Base-by-base conservation (phyloP, 805 yeast genomes). In the Lipomyces yamanashiensis region DNA sequence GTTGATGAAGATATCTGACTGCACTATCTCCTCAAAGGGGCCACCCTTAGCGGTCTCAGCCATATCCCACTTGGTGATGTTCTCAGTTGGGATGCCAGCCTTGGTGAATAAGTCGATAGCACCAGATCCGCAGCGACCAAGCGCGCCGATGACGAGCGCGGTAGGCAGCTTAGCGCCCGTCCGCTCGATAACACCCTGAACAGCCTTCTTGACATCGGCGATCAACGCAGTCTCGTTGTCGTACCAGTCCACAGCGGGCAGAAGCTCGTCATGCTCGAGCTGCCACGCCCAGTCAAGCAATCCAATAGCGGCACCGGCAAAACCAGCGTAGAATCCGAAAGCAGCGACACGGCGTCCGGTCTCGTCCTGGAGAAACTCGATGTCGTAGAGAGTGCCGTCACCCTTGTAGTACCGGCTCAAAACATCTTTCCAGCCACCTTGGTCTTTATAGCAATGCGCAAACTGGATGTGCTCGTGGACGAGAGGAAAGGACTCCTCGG, bases 291-390 rank as follows among this genome's bases (percentile, higher is more conserved):
- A 95, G 77, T 92, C 96, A 76, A 85, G 85, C 57, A 93, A 82
- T 73, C 99, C 99, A 61, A 95, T 79, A 40, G 99, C 99, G 41
- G 99, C 99, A 73, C 99, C 99, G 7, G 98, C 99, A 76, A 95
- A 95, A n/a, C 99, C 99, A 51, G 99, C 99, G 77, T 93, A 93
- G 82, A 85, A 95, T n/a, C 99, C 99, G 75, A 95, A 95, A 8
- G 99, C 99, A 51, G 99, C 99, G 36, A 95, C 99, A 79, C 99
- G 89, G 82, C 99, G 89, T 41, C 98, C 98, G 74, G 85, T 87
- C 71, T 89, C 97, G 76, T 95, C 91, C 77, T 90, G 96, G 76
- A 95, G 81, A 75, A 95, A 95, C 80, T 95, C 99, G 70, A 95
- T 81, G 76, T 95, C 99, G 76, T 95, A 95, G 70, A 95, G 83